Evolutionary conservation across 148 eudicot genomes (phyloP), one percentile per base, ranked within the genome.

Genomic region (Nepenthes mirabilis): DNA sequence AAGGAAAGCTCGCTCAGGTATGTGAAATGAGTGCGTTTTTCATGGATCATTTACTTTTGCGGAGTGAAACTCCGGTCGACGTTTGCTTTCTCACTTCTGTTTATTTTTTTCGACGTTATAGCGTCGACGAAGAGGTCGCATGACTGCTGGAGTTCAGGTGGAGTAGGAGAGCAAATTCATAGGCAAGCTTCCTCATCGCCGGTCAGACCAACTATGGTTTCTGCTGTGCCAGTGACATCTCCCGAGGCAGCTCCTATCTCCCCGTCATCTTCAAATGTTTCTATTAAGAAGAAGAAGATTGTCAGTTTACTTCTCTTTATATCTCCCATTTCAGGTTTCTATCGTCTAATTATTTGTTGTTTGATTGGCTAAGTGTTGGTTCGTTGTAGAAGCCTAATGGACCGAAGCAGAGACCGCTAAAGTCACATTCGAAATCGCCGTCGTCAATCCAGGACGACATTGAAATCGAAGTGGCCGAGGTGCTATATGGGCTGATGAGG

Each of bases 401-500:
- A 47, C 43, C 71, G 2, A 81, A 81, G 75, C 87, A 62, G 2
- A 76, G 82, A 50, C 99, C 95, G 0, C 96, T 95, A 0, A 86
- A 82, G 68, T 79, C 80, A 1, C 35, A 77, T 5, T 52, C 83
- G 2, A 88, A 85, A 49, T 70, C 97, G 0, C 57, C 83, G 1
- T 77, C 97, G 0, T 77, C 83, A 5, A 80, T 77, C 14, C 96
- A 90, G 13, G 99, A 89, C 37, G 99, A 89, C 61, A 83, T 93
- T 2, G 99, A 93, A 79, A 82, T 89, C 34, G 98, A 93, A 67
- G 93, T 93, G 2, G 99, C 99, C 0, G 97, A 93, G 70, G 96
- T 89, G 14, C 63, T 93, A 53, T 89, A 80, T 58, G 97, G 95
- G 1, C 69, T 89, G 73, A 93, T 71, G 96, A 82, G 87, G 47